Percentiles rank a stretch among this genome's conserved stretches.
These are phyloP conservation scores for Hypomyces perniciosus DNA, from an alignment of 2,329 filamentous ascomycete species.

Conservation along the genomic window DNA sequence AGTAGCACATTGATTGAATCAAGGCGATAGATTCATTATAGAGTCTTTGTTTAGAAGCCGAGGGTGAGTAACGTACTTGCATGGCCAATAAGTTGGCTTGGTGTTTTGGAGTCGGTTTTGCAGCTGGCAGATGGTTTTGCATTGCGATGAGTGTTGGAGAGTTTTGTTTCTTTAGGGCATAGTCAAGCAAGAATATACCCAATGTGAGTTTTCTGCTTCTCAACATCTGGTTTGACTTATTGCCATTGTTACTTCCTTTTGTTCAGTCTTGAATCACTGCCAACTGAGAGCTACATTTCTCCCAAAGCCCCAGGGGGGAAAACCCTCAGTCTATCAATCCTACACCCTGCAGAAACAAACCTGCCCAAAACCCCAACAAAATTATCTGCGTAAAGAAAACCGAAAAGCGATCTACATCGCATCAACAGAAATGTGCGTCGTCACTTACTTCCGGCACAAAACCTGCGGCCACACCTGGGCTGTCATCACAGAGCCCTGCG, in stretches of 20 bases:
- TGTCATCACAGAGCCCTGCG: conserved; percentile 41
- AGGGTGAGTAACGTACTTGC: conserved; percentile 8
- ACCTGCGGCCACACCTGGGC: conserved; percentile 49
- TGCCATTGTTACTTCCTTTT: not conserved
- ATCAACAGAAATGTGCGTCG: conserved; percentile 37
- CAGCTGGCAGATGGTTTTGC: not conserved
- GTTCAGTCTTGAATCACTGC: conserved; percentile 8
- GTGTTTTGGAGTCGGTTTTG: not conserved
- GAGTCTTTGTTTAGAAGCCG: conserved; percentile 24
- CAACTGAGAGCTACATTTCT: not conserved
- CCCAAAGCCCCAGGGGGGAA: too few relatives aligned
- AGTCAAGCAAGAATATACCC: not conserved
- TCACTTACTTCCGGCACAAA: conserved; percentile 43
- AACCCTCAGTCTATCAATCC: not conserved
- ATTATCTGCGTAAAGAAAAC: not conserved
- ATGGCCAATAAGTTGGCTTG: not conserved
- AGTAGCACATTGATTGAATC: conserved; percentile 22
- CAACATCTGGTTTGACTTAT: not conserved
- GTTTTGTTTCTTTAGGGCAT: not conserved
- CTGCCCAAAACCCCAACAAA: not conserved
- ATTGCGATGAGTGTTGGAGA: not conserved
- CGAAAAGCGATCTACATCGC: not conserved
- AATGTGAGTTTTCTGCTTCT: not conserved
- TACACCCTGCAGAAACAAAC: not conserved
- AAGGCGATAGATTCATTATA: conserved; percentile 22